Percentiles rank a stretch among this genome's conserved stretches.
Conservation (phyloP, 169 alveolate genomes). For the Plasmodium malariae region DNA sequence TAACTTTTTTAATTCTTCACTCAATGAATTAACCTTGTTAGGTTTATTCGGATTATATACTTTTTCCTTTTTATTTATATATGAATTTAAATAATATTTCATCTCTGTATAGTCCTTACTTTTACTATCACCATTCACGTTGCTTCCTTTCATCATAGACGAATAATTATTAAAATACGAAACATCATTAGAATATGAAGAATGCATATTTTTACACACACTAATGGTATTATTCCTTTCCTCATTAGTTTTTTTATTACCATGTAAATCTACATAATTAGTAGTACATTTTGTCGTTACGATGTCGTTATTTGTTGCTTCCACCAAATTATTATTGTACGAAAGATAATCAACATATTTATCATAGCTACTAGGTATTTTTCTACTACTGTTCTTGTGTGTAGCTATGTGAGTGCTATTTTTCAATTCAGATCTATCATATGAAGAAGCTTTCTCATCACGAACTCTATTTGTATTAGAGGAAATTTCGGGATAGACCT, state of each 20-base stretch:
- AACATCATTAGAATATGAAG: neutral
- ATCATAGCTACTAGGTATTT: too few species aligned
- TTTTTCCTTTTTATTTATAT: slow-evolving; percentile 5
- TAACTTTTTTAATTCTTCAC: slow-evolving; percentile 44
- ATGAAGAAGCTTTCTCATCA: neutral
- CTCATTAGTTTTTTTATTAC: too few species aligned
- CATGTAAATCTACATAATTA: too few species aligned
- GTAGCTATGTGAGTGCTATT: too few species aligned
- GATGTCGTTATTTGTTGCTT: neutral
- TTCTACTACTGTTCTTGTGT: too few species aligned
- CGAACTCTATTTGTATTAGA: too few species aligned
- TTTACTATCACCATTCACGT: neutral
- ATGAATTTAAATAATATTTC: slow-evolving; percentile 10
- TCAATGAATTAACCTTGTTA: slow-evolving; percentile 7
- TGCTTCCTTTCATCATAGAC: neutral
- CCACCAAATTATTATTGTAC: too few species aligned
- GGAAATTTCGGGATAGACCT: too few species aligned
- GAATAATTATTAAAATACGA: neutral
- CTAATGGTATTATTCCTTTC: neutral
- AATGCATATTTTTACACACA: neutral
- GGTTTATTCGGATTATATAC: slow-evolving; percentile 3
- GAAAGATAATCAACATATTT: too few species aligned
- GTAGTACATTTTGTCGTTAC: neutral
- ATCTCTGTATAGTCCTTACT: slow-evolving; percentile 14
- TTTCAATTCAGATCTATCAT: too few species aligned